Conservation (phyloP, 176 grass and related monocot genomes). For the Tillandsia leiboldiana region DNA sequence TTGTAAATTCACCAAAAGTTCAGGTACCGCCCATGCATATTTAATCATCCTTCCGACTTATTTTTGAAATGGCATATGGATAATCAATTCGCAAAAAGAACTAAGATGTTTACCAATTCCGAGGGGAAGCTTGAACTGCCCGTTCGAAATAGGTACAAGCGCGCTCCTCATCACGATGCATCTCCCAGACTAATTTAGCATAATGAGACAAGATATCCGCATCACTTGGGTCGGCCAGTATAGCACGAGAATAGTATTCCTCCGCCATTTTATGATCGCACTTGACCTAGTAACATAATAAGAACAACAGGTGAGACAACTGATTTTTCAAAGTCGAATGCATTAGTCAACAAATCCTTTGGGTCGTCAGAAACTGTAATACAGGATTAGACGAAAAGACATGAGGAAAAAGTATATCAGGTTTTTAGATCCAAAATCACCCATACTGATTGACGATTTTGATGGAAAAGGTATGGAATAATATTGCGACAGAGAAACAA, state of each 20-base stretch:
- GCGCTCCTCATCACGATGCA: conserved; percentile 71
- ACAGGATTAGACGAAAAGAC: background rate
- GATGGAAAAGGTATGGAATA: no score
- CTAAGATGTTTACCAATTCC: conserved; percentile 25
- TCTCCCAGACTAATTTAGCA: conserved; percentile 80
- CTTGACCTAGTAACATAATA: conserved; percentile 32
- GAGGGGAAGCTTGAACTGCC: conserved; percentile 51
- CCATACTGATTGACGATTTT: no score
- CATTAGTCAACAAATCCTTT: background rate
- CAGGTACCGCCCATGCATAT: background rate
- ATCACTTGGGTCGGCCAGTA: conserved; percentile 58
- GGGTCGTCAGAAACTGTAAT: background rate
- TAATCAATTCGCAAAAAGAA: background rate
- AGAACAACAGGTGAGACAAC: background rate
- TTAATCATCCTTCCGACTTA: background rate
- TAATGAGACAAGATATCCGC: conserved; percentile 85
- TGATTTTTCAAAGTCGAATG: background rate
- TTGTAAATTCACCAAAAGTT: background rate
- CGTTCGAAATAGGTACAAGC: conserved; percentile 68
- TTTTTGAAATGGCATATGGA: no score
- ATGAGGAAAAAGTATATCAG: background rate
- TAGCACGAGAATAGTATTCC: conserved; percentile 91
- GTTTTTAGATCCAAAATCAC: background rate
- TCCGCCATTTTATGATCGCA: conserved; percentile 55
- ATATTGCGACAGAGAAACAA: no score